Percentiles rank a stretch among this genome's conserved stretches.
Evolutionary conservation across 1,139 yeast genomes (phyloP).

Genomic region (Suhomyces wounanorum): DNA sequence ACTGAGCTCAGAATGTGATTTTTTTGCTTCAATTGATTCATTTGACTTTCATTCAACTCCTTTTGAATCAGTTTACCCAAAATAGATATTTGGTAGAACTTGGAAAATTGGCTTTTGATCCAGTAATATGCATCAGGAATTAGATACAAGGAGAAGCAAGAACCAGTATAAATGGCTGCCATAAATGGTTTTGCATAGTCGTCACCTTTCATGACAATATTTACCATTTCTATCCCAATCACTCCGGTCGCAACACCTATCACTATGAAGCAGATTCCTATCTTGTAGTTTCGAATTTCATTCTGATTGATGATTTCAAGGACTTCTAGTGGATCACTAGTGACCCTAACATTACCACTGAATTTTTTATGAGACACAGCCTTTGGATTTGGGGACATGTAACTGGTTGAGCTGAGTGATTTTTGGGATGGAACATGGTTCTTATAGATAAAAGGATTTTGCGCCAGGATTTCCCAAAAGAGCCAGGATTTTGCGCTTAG

Average conservation of each 20-base stretch:
- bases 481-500: not conserved
- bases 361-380: not conserved
- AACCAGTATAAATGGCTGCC: conserved; percentile 49
- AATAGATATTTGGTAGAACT: not conserved
- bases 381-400: not conserved
- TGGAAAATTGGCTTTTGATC: not conserved
- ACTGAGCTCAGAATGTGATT: not conserved
- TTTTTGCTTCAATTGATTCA: not conserved
- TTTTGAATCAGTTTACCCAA: not conserved
- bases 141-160: conserved; percentile 47
- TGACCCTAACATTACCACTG: not conserved
- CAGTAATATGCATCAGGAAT: conserved; percentile 34
- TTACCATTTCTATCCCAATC: conserved; percentile 50
- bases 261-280: conserved; percentile 45
- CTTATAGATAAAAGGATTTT: not conserved
- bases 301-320: conserved; percentile 48
- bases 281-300: conserved; percentile 43
- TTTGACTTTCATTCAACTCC: not conserved
- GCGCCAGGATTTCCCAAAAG: not conserved
- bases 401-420: not conserved
- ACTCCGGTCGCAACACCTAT: conserved; percentile 51
- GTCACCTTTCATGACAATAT: conserved; percentile 49
- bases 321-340: conserved; percentile 35
- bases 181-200: conserved; percentile 51
- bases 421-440: not conserved